Evolutionary conservation across 2,329 filamentous ascomycete genomes (phyloP), one percentile per base, ranked within the genome.

Genomic region (Metarhizium rileyi): DNA sequence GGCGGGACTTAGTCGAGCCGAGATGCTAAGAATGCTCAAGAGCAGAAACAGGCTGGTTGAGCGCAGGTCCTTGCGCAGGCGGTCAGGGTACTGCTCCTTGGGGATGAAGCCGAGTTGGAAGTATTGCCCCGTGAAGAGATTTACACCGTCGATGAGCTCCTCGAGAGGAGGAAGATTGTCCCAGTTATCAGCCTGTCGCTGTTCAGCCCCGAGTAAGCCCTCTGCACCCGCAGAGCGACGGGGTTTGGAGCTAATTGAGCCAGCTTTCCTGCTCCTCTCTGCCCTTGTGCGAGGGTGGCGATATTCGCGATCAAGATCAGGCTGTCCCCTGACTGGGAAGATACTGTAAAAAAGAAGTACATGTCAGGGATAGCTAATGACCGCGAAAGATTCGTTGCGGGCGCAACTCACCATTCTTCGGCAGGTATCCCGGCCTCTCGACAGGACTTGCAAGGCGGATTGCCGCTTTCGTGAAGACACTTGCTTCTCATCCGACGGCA

Each of bases 81-180:
- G 67, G 23, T 70, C 63, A 1, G 70, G 65, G 47, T 80, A 79
- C 46, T 69, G 63, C 23, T 73, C 66, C 61, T 77, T 79, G 5
- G 73, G 74, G 30, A 81, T 75, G 57, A 81, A 81, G 23, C 78
- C 75, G 6, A 81, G 70, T 60, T 81, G 78, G 54, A 80, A 80
- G 58, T 78, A 81, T 55, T 78, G 70, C 6, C 65, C 65, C 1
- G 71, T 78, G 55, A 81, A 80, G 40, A 69, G 70, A 50, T 74
- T 66, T 51, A 80, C 71, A 5, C 70, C 75, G 45, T 79, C 75
- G 23, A 79, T 65, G 47, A 79, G 68, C 41, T 75, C 70, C 2
- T 66, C 60, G 16, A 77, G 57, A 2, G 73, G 70, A 10, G 77
- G 76, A 14, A 80, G 63, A 3, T 69, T 61, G 9, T 73, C 70